A percentile compares a stretch with the other conserved stretches of the same genome.
Evolutionary conservation across 2,329 filamentous ascomycete species (phyloP).

Genomic region (Sporothrix schenckii): DNA sequence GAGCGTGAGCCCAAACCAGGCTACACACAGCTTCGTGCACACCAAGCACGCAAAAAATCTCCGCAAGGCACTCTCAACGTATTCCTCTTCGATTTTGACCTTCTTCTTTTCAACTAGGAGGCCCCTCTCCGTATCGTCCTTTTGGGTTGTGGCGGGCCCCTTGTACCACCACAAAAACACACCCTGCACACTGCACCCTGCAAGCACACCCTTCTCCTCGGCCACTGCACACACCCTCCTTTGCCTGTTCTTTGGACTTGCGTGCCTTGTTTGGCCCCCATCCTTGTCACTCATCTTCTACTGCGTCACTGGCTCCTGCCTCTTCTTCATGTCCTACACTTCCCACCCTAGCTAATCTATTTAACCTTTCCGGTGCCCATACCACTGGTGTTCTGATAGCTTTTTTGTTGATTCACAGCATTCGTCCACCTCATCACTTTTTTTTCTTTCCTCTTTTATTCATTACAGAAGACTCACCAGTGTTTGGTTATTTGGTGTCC

Average conservation of each 20-base stretch:
- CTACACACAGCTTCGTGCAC: not conserved
- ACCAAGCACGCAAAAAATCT: not conserved
- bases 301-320: not conserved
- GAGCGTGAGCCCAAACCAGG: not conserved
- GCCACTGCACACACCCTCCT: constrained; percentile 15
- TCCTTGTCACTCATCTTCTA: constrained; percentile 10
- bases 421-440: not conserved
- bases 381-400: not conserved
- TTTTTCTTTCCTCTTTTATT: not conserved
- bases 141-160: constrained; percentile 3
- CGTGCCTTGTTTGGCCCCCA: not conserved
- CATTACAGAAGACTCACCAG: not conserved
- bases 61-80: not conserved
- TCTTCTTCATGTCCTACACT: not conserved
- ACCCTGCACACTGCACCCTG: constrained; percentile 18
- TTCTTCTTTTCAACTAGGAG: constrained; percentile 22
- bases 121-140: constrained; percentile 3
- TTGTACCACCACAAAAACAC: constrained; percentile 18
- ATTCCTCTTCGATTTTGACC: constrained; percentile 18
- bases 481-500: not conserved
- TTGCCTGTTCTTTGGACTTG: not conserved
- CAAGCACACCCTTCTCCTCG: not conserved
- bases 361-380: constrained; percentile 25
- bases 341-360: constrained; percentile 9
- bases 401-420: not conserved